Evolutionary conservation across 345 rosid genomes (phyloP).

Genomic region (Lagerstroemia speciosa): DNA sequence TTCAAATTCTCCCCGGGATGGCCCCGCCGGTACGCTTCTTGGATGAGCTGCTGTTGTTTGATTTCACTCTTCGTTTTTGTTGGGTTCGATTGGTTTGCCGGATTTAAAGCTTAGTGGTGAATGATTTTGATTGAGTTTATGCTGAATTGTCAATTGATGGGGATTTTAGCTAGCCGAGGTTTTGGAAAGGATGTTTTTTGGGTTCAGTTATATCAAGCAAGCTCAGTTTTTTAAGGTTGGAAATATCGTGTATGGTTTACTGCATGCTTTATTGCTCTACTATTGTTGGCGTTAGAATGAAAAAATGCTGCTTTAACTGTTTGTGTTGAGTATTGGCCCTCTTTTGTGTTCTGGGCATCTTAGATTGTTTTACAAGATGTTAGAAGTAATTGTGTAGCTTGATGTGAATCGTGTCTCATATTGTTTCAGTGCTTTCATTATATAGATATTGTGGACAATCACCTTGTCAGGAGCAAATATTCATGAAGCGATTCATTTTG

Average conservation of each 20-base stretch:
- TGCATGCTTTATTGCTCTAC: not conserved
- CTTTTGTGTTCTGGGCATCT: not conserved
- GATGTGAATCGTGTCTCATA: not conserved
- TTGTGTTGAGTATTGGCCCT: not conserved
- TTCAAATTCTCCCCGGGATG: conserved; percentile 43
- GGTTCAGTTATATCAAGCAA: not conserved
- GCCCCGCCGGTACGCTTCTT: conserved; percentile 40
- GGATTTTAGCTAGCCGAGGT: not conserved
- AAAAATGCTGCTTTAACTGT: not conserved
- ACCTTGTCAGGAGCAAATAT: not conserved
- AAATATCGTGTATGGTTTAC: not conserved
- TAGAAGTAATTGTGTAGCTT: not conserved
- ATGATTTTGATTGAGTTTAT: not conserved
- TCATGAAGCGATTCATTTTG: not conserved
- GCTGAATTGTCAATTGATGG: not conserved
- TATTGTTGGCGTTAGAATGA: not conserved
- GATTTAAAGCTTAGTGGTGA: not conserved
- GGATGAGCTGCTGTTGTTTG: not conserved
- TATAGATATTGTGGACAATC: not conserved
- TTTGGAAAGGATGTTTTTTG: not conserved
- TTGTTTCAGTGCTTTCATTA: not conserved
- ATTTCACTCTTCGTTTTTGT: not conserved
- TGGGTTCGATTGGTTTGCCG: not conserved
- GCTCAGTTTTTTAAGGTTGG: not conserved
- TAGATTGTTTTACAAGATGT: not conserved